Evolutionary conservation across 352 stramenopile species (phyloP), one percentile per base, ranked within the genome.

Genomic region (Phytophthora syringae): DNA sequence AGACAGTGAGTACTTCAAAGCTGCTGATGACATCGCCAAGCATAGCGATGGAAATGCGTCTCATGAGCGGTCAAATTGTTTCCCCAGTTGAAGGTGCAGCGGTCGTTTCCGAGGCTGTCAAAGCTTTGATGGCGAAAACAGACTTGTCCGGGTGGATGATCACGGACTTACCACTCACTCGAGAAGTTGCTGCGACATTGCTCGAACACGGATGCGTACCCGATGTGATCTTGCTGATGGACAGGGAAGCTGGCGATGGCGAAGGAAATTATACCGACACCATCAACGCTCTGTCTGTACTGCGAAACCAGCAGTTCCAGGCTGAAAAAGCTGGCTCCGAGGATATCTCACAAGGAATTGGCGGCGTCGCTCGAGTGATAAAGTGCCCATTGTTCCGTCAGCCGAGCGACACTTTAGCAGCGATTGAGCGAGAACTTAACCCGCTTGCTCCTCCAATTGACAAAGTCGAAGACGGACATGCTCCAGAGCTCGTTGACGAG

Each of bases 391-490:
- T 76, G 20, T 76, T 64, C 20, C n/a, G 30, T 20, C 27, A 70
- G 27, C 57, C 67, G n/a, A 48, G 47, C 0, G 76, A 87, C 18
- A 75, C 74, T 0, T 30, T 76, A 0, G 75, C 74, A 42, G 58
- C 59, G 0, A 55, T 89, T n/a, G 44, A 64, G 22, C 71, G 64
- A 0, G 50, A 72, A 7, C 28, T 87, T 13, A 70, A 86, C 20
- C 77, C 74, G 40, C 27, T 87, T 10, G 64, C 74, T 3, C 74
- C 80, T n/a, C 72, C 74, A 9, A 44, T 86, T 2, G 84, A 90
- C 32, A 59, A 61, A 12, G 42, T 62, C 0, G 72, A 86, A 28
- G 72, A 86, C 10, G 84, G 84, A 1, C 70, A 84, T 45, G 45
- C 47, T 3, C 32, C 71, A 22, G 37, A 75, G 22, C 30, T 72